Evolutionary conservation across 2,329 filamentous ascomycete genomes (phyloP).

Genomic region (Botrytis fabae): DNA sequence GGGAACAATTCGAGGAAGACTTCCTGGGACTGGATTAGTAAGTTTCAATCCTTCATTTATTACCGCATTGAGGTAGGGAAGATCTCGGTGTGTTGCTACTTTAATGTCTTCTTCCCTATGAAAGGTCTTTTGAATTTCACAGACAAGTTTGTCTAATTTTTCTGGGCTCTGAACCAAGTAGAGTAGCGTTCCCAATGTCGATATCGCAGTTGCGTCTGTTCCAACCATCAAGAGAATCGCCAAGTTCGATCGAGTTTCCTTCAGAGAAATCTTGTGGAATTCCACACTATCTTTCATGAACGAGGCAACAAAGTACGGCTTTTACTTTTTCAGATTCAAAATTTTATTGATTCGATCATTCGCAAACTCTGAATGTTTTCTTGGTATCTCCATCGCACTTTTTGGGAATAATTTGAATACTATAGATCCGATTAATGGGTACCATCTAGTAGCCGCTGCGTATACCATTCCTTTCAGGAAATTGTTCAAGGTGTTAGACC

Average conservation of each 20-base stretch:
- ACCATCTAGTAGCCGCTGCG: neutral
- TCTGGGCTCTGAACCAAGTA: neutral
- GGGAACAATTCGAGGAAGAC: slow-evolving; percentile 42
- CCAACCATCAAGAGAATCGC: neutral
- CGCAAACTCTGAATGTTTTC: neutral
- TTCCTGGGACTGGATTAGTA: slow-evolving; percentile 24
- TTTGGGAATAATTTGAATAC: neutral
- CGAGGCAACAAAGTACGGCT: neutral
- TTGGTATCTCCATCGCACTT: neutral
- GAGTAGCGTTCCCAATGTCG: neutral
- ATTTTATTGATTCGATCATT: neutral
- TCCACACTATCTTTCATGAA: neutral
- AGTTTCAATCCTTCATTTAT: slow-evolving; percentile 31
- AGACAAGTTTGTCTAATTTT: neutral
- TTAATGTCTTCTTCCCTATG: neutral
- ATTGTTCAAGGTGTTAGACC: neutral
- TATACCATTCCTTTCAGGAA: neutral
- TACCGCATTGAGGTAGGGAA: slow-evolving; percentile 27
- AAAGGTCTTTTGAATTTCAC: neutral
- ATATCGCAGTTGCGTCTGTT: neutral
- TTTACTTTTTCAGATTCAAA: neutral
- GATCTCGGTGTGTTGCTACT: neutral
- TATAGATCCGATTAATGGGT: neutral
- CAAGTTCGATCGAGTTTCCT: neutral
- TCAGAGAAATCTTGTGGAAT: neutral